Evolutionary conservation across 2,329 filamentous ascomycete genomes (phyloP), one percentile per base, ranked within the genome.

Genomic region (Juglanconis sp.): DNA sequence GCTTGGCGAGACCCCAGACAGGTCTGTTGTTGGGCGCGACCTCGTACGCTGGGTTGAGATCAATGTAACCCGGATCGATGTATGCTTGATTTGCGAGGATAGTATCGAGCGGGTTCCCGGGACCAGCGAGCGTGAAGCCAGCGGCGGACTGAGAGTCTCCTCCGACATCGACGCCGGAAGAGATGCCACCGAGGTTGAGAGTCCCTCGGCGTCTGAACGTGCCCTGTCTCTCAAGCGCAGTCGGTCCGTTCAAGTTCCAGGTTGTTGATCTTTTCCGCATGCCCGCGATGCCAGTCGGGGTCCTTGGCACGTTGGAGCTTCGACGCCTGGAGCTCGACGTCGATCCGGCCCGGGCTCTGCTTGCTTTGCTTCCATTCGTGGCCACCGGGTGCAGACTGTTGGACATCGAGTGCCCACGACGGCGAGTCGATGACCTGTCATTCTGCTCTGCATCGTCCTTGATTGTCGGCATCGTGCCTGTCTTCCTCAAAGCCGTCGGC

Each of bases 1-100:
- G 81, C 64, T 82, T 80, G 3, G 79, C 81, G 55, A 84, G 68
- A 68, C 79, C 77, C 76, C 81, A 84, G 51, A 84, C 77, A 1
- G 81, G 81, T 58, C 79, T 77, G 11, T 71, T 65, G 15, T 81
- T 78, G 7, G 72, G 70, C 3, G 80, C 74, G 57, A 83, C 79
- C 36, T 82, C 81, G 61, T 84, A 83, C 35, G 79, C 76, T 2
- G 82, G 81, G 55, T 85, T 84, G 3, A 84, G 71, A 10, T 80
- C 73, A 10, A 74, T 72, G 63, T 84, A 83, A 3, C 79, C 79
- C n/a, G 80, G 79, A 42, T 82, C 78, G n/a, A 84, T 76, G 44
- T 77, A 79, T 1, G 77, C 74, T 58, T 77, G 73, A 40, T 79
- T 76, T 2, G 72, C 67, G 40, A 52, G 38, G 10, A 59, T 50